Base-by-base conservation (phyloP, 2,329 filamentous ascomycete species). In the Penicillium palitans region DNA sequence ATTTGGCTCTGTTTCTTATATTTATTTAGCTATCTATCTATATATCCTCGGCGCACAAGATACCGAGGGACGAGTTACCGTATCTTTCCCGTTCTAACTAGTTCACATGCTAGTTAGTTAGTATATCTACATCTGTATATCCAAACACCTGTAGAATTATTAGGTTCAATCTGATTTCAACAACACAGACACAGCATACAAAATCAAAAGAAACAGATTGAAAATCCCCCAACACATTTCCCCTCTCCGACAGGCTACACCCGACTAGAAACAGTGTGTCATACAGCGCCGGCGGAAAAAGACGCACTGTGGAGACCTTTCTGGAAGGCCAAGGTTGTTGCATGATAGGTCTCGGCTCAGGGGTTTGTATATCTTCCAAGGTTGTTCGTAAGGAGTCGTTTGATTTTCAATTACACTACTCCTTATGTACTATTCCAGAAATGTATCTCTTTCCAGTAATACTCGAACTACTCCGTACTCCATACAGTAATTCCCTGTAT, bases 221-320 rank as follows among this genome's bases (percentile, higher is more conserved):
- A 41, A 55, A 55, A 31, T 55, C 24, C 24, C 25, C 21, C 40
- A 35, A 35, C 21, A 19, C 6, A 35, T 46, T 25, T 21, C 13
- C 50, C 10, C 2, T n/a, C 48, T 56, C 61, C 61, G 63, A 64
- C 59, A 62, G 63, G 62, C 56, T 45, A 50, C 31, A n/a, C 12
- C 24, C 62, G 62, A 53, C 37, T 6, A 24, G 19, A 55, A 58
- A 52, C 25, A 47, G 58, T 66, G 65, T 67, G 65, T 66, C 65
- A 67, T 67, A 58, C 57, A 55, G 53, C 50, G 55, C 61, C 63
- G 61, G 60, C 21, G 41, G 35, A 62, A 67, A 67, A 67, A 66
- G 61, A 60, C 64, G 64, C 64, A 67, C 24, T 55, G 64, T 66
- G 65, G 64, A 57, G 56, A 53, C 63, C 15, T 5, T 35, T 53